These are phyloP conservation scores for Pseudocercospora crystallina DNA, from an alignment of 2,329 filamentous ascomycete species.

Conservation along the genomic window DNA sequence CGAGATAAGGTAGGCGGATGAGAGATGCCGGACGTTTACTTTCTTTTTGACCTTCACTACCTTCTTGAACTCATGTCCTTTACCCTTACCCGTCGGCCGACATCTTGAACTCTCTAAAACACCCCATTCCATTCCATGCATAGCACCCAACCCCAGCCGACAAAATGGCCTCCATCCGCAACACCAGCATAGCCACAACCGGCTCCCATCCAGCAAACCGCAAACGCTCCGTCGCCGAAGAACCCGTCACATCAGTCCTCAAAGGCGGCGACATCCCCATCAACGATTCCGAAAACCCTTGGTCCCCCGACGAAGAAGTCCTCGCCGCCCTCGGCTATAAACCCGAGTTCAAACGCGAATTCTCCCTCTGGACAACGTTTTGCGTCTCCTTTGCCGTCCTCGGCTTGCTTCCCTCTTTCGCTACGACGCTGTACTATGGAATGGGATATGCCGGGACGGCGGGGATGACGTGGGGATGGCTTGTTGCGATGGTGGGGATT, in stretches of 20 bases:
- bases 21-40: background rate
- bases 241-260: slow-evolving; percentile 56
- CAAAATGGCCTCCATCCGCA: slow-evolving; percentile 7
- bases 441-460: slow-evolving; percentile 52
- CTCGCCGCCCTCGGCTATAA: slow-evolving; percentile 63
- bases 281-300: slow-evolving; percentile 45
- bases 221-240: slow-evolving; percentile 44
- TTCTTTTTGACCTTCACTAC: background rate
- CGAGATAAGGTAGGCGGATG: background rate
- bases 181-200: slow-evolving; percentile 17
- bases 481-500: slow-evolving; percentile 70
- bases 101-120: background rate
- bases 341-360: slow-evolving; percentile 67
- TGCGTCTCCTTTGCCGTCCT: slow-evolving; percentile 73
- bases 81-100: too few species aligned
- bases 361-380: slow-evolving; percentile 72
- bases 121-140: background rate
- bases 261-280: slow-evolving; percentile 48
- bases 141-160: background rate
- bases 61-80: background rate
- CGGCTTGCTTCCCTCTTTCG: slow-evolving; percentile 69
- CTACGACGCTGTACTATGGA: slow-evolving; percentile 70
- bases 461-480: slow-evolving; percentile 73
- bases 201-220: slow-evolving; percentile 12
- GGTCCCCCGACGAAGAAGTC: slow-evolving; percentile 58